Evolutionary conservation across 331 rosid genomes (phyloP), one percentile per base, ranked within the genome.

Genomic region (Quercus tomentella): DNA sequence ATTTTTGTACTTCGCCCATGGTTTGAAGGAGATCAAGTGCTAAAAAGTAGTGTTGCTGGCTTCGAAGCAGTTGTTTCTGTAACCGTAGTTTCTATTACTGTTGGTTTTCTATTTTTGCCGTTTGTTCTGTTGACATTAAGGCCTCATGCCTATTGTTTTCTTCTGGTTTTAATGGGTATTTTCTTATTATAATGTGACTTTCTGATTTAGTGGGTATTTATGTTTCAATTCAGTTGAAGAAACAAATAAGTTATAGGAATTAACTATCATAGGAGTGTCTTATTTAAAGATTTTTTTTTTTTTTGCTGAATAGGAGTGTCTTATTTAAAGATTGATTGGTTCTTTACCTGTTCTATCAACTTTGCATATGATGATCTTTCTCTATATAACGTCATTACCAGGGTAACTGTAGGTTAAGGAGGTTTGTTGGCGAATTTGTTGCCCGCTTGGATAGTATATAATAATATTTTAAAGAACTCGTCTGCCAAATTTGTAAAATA

Each of bases 1-100:
- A 49, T 93, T 95, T 68, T 70, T 95, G 73, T 93, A 95, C 87
- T 72, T 95, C 69, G 89, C 84, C 14, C 75, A 80, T 43, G 98
- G 93, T 8, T 88, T 93, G 90, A 95, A 88, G 96, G 99, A 95
- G 84, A 77, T 95, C 86, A 96, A 91, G 91, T 96, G 99, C 82
- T 96, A 67, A 83, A 79, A 31, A 45, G 77, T 52, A 69, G 49
- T 55, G 4, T 10, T 14, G 57, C 37, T 63, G 26, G 72, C 69
- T 43, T 25, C 41, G 43, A 69, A 87, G 80, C 80, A 68, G 66
- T 69, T 73, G 30, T 75, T 82, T 77, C 72, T 76, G 73, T 77
- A 69, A 73, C 82, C 67, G n/a, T 78, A 74, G 81, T 78, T 77
- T 41, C 62, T 57, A 54, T 74, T 88, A n/a, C 52, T 76, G 30